Conservation (phyloP, 805 yeast genomes). For the Candida takata region DNA sequence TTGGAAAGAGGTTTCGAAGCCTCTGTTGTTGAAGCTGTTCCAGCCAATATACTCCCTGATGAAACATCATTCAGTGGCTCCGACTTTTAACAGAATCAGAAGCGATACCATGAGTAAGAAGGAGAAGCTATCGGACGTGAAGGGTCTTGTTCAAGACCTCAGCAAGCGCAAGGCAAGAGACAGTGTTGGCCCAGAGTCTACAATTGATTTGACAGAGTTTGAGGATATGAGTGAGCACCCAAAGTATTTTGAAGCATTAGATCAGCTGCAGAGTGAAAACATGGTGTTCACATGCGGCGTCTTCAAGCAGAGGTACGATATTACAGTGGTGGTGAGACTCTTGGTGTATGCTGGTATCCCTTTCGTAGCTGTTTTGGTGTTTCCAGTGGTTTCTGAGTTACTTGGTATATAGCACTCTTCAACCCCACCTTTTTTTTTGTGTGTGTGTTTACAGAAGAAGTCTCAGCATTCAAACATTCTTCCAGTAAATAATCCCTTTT, state of each 20-base stretch:
- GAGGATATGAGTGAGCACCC: slow-evolving; percentile 15
- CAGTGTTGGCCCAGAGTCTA: slow-evolving; percentile 20
- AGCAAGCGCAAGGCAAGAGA: slow-evolving; percentile 12
- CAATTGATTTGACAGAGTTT: slow-evolving; percentile 20
- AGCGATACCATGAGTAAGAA: slow-evolving; percentile 18
- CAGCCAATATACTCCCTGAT: slow-evolving; percentile 46
- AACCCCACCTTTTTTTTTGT: too few species aligned
- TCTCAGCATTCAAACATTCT: too few species aligned
- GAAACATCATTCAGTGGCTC: slow-evolving; percentile 10
- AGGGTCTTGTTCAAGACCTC: slow-evolving; percentile 12
- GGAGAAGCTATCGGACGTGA: slow-evolving; percentile 20
- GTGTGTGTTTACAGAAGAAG: too few species aligned
- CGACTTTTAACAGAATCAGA: slow-evolving; percentile 20
- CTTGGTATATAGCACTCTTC: too few species aligned
- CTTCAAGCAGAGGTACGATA: slow-evolving; percentile 57
- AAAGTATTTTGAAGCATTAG: slow-evolving; percentile 17
- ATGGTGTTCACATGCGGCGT: slow-evolving; percentile 35
- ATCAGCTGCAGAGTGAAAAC: slow-evolving; percentile 17
- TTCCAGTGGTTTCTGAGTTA: slow-evolving; percentile 18
- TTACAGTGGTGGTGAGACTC: slow-evolving; percentile 70
- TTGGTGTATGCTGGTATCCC: slow-evolving; percentile 81
- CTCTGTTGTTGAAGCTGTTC: slow-evolving; percentile 48
- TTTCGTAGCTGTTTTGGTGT: slow-evolving; percentile 36
- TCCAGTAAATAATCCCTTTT: too few species aligned
- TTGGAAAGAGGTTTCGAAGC: slow-evolving; percentile 75